A percentile compares a stretch with the other conserved stretches of the same genome.
phyloP scores from a whole-genome alignment of 2,329 filamentous ascomycete genomes.

The Colletotrichum liaoningense region DNA sequence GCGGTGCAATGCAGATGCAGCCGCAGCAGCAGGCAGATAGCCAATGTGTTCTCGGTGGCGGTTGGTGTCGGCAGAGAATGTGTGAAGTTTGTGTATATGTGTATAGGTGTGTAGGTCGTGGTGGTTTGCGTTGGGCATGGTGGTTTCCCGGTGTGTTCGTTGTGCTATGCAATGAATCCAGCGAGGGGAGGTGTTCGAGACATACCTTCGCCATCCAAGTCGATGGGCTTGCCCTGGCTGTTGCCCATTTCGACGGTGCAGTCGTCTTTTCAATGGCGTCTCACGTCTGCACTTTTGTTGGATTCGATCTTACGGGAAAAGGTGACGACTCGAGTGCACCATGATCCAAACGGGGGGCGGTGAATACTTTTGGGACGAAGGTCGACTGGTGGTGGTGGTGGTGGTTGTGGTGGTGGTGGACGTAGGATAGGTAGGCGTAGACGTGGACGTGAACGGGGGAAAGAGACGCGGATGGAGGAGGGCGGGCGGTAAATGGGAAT shows the following conservation, averaged over 20 bases:
- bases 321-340: constrained; percentile 28
- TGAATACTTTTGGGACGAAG: constrained; percentile 1
- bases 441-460: neutral
- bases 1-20: neutral
- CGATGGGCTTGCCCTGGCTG: constrained; percentile 91
- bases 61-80: neutral
- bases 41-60: neutral
- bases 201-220: constrained; percentile 92
- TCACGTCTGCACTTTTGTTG: constrained; percentile 34
- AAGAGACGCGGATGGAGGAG: constrained; percentile 13
- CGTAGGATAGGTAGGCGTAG: too few species aligned
- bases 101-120: neutral
- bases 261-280: constrained; percentile 31
- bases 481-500: constrained; percentile 1
- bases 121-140: neutral
- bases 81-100: neutral
- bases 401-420: too few species aligned
- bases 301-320: constrained; percentile 30
- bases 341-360: constrained; percentile 30
- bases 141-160: neutral
- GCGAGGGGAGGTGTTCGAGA: constrained; percentile 37
- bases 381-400: neutral
- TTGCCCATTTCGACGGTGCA: constrained; percentile 79
- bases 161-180: constrained; percentile 5
- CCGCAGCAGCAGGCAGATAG: neutral